A percentile compares a stretch with the other conserved stretches of the same genome.
Conservation (phyloP, 495 filamentous ascomycete genomes). For the Penicillium daleae region DNA sequence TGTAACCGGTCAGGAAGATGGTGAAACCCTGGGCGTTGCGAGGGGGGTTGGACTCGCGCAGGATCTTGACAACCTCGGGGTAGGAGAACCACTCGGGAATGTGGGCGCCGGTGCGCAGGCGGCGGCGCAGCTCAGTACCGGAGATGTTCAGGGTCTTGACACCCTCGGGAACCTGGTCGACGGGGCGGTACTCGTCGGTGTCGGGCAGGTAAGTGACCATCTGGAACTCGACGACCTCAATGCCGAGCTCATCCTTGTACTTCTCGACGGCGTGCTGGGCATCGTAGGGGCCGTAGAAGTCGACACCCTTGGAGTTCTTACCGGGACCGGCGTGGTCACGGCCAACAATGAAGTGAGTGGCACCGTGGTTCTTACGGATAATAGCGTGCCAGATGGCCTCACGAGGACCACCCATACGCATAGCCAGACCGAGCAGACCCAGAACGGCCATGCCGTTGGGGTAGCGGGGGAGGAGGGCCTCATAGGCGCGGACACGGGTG, state of each 20-base stretch:
- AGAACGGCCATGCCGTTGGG: constrained; percentile 99
- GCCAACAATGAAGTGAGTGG: constrained; percentile 98
- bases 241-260: constrained; percentile 93
- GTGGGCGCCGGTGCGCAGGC: constrained; percentile 84
- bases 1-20: constrained; percentile 95
- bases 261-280: constrained; percentile 98
- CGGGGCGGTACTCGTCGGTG: constrained; percentile 91
- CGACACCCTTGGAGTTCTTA: constrained; percentile 92
- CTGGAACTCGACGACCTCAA: constrained; percentile 98
- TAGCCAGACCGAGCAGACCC: constrained; percentile 91
- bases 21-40: constrained; percentile 93
- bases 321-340: constrained; percentile 97
- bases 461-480: constrained; percentile 94
- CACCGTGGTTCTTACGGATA: constrained; percentile 99
- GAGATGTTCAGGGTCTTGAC: constrained; percentile 94
- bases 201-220: constrained; percentile 99
- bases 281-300: constrained; percentile 98
- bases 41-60: constrained; percentile 91
- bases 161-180: constrained; percentile 83
- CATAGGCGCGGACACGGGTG: constrained; percentile 97
- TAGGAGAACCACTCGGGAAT: constrained; percentile 99
- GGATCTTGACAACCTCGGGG: constrained; percentile 94
- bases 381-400: constrained; percentile 99
- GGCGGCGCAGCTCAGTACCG: constrained; percentile 89
- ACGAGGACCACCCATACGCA: constrained; percentile 98